Base-by-base conservation (phyloP, 2,329 filamentous ascomycete genomes). In the Paraphoma chrysanthemicola region DNA sequence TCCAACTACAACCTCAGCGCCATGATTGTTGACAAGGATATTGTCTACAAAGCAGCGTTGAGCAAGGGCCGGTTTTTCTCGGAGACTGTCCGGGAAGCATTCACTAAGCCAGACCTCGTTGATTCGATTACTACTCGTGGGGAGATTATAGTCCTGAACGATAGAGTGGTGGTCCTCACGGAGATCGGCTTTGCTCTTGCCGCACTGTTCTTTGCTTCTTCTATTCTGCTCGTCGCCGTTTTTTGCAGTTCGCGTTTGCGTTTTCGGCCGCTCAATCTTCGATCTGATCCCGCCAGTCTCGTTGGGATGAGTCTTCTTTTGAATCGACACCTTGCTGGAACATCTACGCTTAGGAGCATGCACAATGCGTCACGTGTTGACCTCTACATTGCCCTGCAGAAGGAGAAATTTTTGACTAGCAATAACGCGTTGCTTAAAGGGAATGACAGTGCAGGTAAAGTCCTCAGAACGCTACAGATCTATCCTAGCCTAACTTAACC, bases 11-110 rank as follows among this genome's bases (percentile, higher is more conserved):
- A 59, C 38, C 2, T 65, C 11, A 51, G 50, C 2, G 5, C 48
- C 12, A 62, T 63, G 28, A 36, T 61, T 12, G 49, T 62, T 9
- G 58, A 62, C 10, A 23, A 45, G 8, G 11, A 52, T 2, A 17
- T 66, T 3, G 18, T 29, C 2, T n/a, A 50, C 11, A 38, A 43
- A 17, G 60, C 61, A 11, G 51, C 41, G 11, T 53, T 44, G 29
- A 45, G 62, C n/a, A 69, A 67, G 46, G 58, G 63, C 11, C 59
- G 66, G 4, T 57, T 68, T 23, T 64, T 66, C 6, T 56, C 50
- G 14, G 63, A 69, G 31, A 46, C 39, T 3, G 12, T 67, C 1
- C 59, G 53, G n/a, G 56, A 62, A 11, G 46, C 64, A 4, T 31
- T 68, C 10, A 48, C 28, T 9, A 17, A 39, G 11, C 31, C 54